Base-by-base conservation (phyloP, 495 filamentous ascomycete genomes). In the Penicillium riverlandense region DNA sequence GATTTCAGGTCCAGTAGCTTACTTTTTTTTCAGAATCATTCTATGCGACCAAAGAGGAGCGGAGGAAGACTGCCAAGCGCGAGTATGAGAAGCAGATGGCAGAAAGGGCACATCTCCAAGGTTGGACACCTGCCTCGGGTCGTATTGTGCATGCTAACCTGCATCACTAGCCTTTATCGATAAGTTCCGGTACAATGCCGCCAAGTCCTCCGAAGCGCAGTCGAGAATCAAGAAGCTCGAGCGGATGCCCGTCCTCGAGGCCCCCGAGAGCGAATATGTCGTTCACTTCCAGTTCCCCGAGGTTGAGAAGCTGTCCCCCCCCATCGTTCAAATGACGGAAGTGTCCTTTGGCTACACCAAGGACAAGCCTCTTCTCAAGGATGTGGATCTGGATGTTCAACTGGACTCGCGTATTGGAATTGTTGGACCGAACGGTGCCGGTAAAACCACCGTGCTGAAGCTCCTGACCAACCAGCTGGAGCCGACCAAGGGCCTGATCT, bases 1-100 rank as follows among this genome's bases (percentile, higher is more conserved):
- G 40, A 37, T 11, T 11, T 13, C 9, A 8, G 8, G 8, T 15
- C 16, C 15, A 35, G 10, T 37, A 46, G 37, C 46, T 54, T 57
- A 71, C 38, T 10, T n/a, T 41, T 9, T 45, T 22, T 22, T 4
- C 22, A 71, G 90, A 96, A 57, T 86, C 89, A 32, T 99, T 99
- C 78, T 99, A 99, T 61, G 90, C 90, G 5, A 96, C 91, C 22
- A 91, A 88, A 60, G 92, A 99, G 61, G 92, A 99, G 71, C 83
- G 92, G 16, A 83, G 91, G 53, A 99, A 97, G 78, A 90, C 85
- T 30, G 92, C 92, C 34, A 90, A 89, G 77, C 82, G 90, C 40
- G 92, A 99, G 66, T 99, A 99, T 65, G 92, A 99, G 65, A 97
- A 94, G 67, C 94, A 99, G 63, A 95, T 95, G 88, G 87, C 76